Percentiles rank a stretch among this genome's conserved stretches.
Evolutionary conservation across 352 stramenopile species (phyloP).

Genomic region (Globisporangium canariense): DNA sequence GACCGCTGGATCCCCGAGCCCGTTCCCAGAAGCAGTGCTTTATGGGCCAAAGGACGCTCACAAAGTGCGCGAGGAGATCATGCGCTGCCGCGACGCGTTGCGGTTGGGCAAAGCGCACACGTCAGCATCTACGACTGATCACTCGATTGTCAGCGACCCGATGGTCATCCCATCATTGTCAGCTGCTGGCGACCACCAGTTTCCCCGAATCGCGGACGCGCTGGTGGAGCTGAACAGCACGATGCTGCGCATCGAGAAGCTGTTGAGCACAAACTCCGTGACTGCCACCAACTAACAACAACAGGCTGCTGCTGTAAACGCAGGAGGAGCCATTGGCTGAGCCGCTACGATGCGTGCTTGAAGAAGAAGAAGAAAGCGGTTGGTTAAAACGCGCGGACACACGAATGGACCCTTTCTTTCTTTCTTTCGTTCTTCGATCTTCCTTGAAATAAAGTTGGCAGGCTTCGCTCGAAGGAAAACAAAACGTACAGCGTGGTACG

Average conservation of each 20-base stretch:
- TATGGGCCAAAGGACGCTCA: constrained; percentile 25
- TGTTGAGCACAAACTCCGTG: not conserved
- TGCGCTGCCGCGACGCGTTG: constrained; percentile 32
- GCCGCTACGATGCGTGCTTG: too few species aligned
- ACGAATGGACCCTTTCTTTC: too few species aligned
- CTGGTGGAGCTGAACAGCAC: constrained; percentile 18
- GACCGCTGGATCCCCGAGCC: constrained; percentile 22
- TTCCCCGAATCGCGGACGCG: not conserved
- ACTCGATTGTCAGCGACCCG: not conserved
- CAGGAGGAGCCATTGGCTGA: too few species aligned
- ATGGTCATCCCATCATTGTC: not conserved
- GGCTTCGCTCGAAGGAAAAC: too few species aligned
- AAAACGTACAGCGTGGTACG: too few species aligned
- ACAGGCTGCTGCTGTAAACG: too few species aligned
- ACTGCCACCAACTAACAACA: not conserved
- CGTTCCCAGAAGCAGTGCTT: constrained; percentile 22
- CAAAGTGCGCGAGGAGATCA: constrained; percentile 37
- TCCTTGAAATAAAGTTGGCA: too few species aligned
- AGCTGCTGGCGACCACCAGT: not conserved
- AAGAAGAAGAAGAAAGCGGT: too few species aligned
- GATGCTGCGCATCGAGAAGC: constrained; percentile 16
- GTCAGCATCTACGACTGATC: not conserved
- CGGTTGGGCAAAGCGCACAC: constrained; percentile 12
- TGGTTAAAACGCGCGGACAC: too few species aligned
- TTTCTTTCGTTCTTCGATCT: not conserved